Evolutionary conservation across 352 stramenopile genomes (phyloP).

Genomic region (Phytopythium cucurbitacearum): DNA sequence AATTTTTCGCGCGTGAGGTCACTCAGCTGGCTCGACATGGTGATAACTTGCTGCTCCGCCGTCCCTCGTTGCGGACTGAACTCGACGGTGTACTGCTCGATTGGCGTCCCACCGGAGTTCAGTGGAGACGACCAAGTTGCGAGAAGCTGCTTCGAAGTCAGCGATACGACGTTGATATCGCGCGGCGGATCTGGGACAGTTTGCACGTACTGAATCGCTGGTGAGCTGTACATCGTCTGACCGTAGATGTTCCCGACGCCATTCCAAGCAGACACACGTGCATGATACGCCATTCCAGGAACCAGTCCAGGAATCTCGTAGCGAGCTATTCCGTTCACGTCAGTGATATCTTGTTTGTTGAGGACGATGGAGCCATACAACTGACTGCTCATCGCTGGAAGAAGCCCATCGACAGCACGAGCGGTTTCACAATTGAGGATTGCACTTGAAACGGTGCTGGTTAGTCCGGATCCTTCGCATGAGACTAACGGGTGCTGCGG

Average conservation of each 20-base stretch:
- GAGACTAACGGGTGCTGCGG: constrained; percentile 44
- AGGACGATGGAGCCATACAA: constrained; percentile 63
- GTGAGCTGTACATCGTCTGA: constrained; percentile 70
- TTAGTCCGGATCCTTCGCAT: constrained; percentile 44
- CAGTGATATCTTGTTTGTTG: constrained; percentile 21
- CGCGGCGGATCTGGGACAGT: constrained; percentile 29
- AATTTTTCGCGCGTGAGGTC: constrained; percentile 32
- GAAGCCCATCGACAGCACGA: constrained; percentile 26
- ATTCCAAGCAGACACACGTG: constrained; percentile 92
- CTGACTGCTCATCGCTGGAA: constrained; percentile 78
- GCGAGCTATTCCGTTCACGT: constrained; percentile 11
- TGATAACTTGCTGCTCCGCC: constrained; percentile 61
- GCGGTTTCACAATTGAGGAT: constrained; percentile 28
- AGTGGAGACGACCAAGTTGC: constrained; percentile 54
- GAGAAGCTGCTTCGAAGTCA: constrained; percentile 27
- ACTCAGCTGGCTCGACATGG: constrained; percentile 26
- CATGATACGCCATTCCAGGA: constrained; percentile 67
- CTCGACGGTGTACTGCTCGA: constrained; percentile 51
- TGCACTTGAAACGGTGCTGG: constrained; percentile 28
- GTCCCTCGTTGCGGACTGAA: constrained; percentile 53
- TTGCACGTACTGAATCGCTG: constrained; percentile 49
- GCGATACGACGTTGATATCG: constrained; percentile 39
- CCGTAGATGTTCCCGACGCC: constrained; percentile 87
- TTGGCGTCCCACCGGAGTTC: constrained; percentile 37
- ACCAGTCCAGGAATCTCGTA: constrained; percentile 29